Evolutionary conservation across 768 basidiomycete species (phyloP).

Genomic region (Fistulinella prunicolor): DNA sequence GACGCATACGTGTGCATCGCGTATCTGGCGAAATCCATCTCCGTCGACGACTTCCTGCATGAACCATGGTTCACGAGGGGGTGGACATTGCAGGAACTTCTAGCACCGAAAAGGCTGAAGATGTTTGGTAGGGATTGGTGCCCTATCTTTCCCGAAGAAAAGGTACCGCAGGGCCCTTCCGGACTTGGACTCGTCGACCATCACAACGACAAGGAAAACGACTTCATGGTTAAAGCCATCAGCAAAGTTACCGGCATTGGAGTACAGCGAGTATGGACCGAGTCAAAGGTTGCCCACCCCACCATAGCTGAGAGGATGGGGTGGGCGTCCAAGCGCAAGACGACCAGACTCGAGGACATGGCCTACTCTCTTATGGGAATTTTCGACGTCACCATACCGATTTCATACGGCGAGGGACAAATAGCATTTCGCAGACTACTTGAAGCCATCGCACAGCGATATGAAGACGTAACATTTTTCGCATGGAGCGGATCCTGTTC

Average conservation of each 20-base stretch:
- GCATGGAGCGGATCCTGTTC: constrained; percentile 11
- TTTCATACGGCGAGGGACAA: constrained; percentile 12
- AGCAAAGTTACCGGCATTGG: constrained; percentile 4
- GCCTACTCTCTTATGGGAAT: constrained; percentile 12
- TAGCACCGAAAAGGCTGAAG: constrained; percentile 7
- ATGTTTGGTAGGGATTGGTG: constrained; percentile 10
- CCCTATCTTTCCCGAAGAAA: constrained; percentile 4
- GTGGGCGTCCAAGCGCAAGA: constrained; percentile 13
- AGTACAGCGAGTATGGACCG: too few relatives aligned
- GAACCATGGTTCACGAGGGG: constrained; percentile 14
- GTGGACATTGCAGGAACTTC: constrained; percentile 14
- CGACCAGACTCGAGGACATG: constrained; percentile 8
- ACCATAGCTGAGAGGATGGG: constrained; percentile 5
- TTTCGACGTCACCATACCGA: constrained; percentile 11
- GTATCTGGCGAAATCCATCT: constrained; percentile 5
- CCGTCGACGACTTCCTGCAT: neutral
- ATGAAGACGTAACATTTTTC: constrained; percentile 12
- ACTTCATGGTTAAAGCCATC: constrained; percentile 1
- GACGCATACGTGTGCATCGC: constrained; percentile 14
- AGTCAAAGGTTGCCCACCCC: too few relatives aligned
- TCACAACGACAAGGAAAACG: constrained; percentile 11
- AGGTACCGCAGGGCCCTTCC: neutral
- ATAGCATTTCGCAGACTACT: constrained; percentile 9
- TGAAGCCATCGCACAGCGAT: constrained; percentile 11
- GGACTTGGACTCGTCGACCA: too few relatives aligned